A percentile compares a stretch with the other conserved stretches of the same genome.
These are phyloP conservation scores for Metschnikowia chrysomelidarum DNA, from an alignment of 805 yeast genomes.

Conservation along the genomic window DNA sequence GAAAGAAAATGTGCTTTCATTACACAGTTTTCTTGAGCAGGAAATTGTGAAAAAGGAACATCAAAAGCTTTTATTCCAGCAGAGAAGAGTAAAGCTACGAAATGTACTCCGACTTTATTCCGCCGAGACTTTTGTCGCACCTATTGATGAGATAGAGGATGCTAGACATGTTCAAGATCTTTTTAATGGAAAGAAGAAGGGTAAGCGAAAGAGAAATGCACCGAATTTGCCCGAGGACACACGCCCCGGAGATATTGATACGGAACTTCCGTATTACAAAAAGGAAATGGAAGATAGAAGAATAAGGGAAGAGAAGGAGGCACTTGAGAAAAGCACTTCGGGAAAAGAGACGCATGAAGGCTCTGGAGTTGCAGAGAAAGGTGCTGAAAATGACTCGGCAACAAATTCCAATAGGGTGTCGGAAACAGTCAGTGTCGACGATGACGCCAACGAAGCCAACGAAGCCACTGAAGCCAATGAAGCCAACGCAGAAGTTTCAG, in stretches of 20 bases:
- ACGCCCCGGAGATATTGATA: conserved; percentile 33
- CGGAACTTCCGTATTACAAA: conserved; percentile 27
- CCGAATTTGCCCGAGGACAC: conserved; percentile 26
- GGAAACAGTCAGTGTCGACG: conserved; percentile 1
- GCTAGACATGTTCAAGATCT: conserved; percentile 40
- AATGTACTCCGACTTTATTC: conserved; percentile 57
- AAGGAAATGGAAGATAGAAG: conserved; percentile 25
- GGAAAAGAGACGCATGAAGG: conserved; percentile 6
- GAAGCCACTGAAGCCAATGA: too few species aligned
- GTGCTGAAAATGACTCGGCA: too few species aligned
- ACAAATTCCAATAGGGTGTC: conserved; percentile 2
- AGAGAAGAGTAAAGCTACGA: conserved; percentile 58
- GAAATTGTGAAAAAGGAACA: conserved; percentile 77
- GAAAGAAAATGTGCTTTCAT: conserved; percentile 64
- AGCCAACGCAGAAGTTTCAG: too few species aligned
- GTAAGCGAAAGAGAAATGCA: conserved; percentile 41
- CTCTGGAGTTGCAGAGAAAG: conserved; percentile 2
- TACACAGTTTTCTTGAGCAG: conserved; percentile 77
- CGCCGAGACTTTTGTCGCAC: conserved; percentile 51
- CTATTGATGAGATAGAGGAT: conserved; percentile 59
- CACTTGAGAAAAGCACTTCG: conserved; percentile 8
- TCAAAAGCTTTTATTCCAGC: conserved; percentile 69
- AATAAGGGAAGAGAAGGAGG: conserved; percentile 21
- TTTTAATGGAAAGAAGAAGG: conserved; percentile 37
- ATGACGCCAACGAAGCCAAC: neutral